Evolutionary conservation across 345 rosid species (phyloP), one percentile per base, ranked within the genome.

Genomic region (Carallia pectinifolia): DNA sequence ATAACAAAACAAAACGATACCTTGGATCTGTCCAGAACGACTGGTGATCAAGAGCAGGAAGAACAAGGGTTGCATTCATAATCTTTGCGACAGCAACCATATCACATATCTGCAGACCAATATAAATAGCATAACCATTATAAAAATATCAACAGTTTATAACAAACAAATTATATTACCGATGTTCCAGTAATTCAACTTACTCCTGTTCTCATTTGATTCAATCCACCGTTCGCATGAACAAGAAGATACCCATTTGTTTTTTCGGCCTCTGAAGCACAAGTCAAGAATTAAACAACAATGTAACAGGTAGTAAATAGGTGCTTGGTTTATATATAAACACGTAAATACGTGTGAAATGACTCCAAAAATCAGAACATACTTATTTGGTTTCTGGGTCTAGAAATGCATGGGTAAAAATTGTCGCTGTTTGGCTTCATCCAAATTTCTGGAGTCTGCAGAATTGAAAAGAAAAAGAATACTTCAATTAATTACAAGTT

Each of bases 171-270:
- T 10, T 53, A 4, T 9, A 18, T 39, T 16, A 34, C 39, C 30
- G 8, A 29, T 9, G 8, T 17, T 5, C 16, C 12, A 16, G 38
- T 1, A 34, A 7, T 8, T 67, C 55, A 74, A 81, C 92, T 78
- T 81, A 92, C 99, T 58, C 98, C 98, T n/a, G 97, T 88, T 85
- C 98, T 90, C 99, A 96, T 96, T 85, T 96, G 99, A 85, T 96
- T 96, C 83, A 96, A 67, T 76, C 99, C 99, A 40, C 98, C 99
- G 66, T 92, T 96, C 6, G 99, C 98, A 71, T 92, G 97, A 76
- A 90, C 96, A 31, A 96, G 55, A 71, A 96, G 87, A 76, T 89
- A 96, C 1, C 99, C 98, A 72, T 90, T 92, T 38, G 98, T 85
- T 31, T 81, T 81, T 7, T 65, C 6, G 59, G 73, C 34, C 83